Percentiles rank a stretch among this genome's conserved stretches.
These are phyloP conservation scores for Echria macrotheca DNA, from an alignment of 495 filamentous ascomycete genomes.

Conservation along the genomic window DNA sequence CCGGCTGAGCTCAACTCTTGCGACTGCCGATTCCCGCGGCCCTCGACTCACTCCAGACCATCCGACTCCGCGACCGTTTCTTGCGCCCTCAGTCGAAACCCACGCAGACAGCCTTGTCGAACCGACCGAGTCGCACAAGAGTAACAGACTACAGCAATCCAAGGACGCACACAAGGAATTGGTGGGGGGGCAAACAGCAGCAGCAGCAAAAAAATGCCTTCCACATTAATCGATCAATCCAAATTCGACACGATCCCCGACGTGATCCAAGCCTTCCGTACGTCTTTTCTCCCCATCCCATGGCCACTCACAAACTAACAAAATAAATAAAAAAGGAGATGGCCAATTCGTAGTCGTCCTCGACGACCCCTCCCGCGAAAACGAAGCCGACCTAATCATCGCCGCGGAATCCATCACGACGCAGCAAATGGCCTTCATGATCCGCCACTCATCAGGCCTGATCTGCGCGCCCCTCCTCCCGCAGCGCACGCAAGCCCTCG, in stretches of 20 bases:
- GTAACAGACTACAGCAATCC: not conserved
- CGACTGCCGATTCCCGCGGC: no score
- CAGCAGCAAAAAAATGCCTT: slow-evolving; percentile 42
- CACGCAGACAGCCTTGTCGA: no score
- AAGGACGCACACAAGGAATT: no score
- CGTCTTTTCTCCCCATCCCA: slow-evolving; percentile 25
- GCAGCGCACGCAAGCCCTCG: slow-evolving; percentile 57
- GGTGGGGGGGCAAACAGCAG: no score
- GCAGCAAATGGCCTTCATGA: slow-evolving; percentile 90
- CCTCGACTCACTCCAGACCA: no score
- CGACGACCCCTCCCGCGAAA: slow-evolving; percentile 84
- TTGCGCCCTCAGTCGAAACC: no score
- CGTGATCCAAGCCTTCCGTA: slow-evolving; percentile 77
- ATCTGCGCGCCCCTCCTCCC: slow-evolving; percentile 82
- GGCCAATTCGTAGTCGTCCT: slow-evolving; percentile 95
- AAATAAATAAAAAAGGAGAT: slow-evolving; percentile 49
- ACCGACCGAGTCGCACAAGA: no score
- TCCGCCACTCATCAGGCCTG: slow-evolving; percentile 82
- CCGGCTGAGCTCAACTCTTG: no score
- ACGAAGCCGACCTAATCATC: slow-evolving; percentile 97
- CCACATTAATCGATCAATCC: slow-evolving; percentile 35
- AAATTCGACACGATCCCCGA: slow-evolving; percentile 84
- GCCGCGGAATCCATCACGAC: slow-evolving; percentile 81
- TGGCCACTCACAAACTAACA: slow-evolving; percentile 3
- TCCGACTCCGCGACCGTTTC: no score